Evolutionary conservation across 345 rosid genomes (phyloP).

Genomic region (Fremontodendron californicum): DNA sequence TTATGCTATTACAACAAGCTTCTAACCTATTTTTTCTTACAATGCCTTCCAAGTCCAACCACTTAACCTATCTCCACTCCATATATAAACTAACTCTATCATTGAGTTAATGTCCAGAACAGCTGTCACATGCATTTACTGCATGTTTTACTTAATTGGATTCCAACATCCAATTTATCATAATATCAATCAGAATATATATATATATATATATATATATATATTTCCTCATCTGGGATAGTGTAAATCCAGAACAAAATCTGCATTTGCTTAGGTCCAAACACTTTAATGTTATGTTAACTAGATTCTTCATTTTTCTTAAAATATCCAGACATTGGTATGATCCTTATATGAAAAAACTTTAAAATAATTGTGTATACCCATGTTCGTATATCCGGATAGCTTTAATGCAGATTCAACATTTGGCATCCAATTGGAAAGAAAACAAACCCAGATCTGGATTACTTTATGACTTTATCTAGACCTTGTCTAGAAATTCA

Average conservation of each 20-base stretch:
- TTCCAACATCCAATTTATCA: background rate
- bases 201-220: background rate
- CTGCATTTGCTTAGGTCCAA: background rate
- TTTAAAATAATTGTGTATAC: too few species aligned
- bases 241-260: background rate
- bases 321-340: too few species aligned
- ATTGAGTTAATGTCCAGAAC: too few species aligned
- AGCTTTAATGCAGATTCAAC: background rate
- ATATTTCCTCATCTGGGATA: background rate
- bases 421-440: background rate
- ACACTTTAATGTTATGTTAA: background rate
- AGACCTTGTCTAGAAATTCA: background rate
- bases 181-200: background rate
- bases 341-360: too few species aligned
- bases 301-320: too few species aligned
- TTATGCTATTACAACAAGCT: background rate
- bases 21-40: background rate
- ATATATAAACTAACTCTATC: too few species aligned
- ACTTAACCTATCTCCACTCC: too few species aligned
- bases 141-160: background rate
- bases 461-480: background rate
- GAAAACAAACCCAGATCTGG: constrained; percentile 1
- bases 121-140: too few species aligned
- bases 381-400: background rate
- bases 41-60: background rate